Evolutionary conservation across 2,329 filamentous ascomycete species (phyloP).

Genomic region (Nemania sp.): DNA sequence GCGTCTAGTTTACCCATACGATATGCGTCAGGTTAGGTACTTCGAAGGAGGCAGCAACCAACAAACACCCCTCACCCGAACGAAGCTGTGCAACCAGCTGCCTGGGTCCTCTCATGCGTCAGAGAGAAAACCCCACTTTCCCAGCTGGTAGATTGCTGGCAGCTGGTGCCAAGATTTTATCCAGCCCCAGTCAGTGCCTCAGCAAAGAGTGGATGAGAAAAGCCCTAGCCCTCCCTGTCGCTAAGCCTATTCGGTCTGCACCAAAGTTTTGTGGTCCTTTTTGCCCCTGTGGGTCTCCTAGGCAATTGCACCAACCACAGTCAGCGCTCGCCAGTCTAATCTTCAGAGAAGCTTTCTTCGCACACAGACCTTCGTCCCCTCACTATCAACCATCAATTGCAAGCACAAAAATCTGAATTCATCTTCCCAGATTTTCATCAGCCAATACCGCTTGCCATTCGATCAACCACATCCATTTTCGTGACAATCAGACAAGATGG

Average conservation of each 20-base stretch:
- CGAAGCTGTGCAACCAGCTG: not conserved
- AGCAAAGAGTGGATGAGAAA: constrained; percentile 24
- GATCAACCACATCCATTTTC: constrained; percentile 43
- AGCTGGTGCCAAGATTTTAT: constrained; percentile 3
- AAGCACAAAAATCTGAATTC: constrained; percentile 52
- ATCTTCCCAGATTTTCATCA: constrained; percentile 55
- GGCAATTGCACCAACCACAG: constrained; percentile 31
- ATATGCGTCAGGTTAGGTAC: too few species aligned
- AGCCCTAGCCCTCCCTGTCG: constrained; percentile 38
- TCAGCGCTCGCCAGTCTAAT: constrained; percentile 37
- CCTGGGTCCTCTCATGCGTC: not conserved
- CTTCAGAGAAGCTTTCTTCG: constrained; percentile 42
- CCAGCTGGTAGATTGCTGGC: constrained; percentile 9
- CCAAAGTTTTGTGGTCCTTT: constrained; percentile 26
- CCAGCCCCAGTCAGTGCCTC: constrained; percentile 10
- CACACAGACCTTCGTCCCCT: constrained; percentile 53
- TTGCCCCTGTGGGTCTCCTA: constrained; percentile 25
- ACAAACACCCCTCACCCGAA: not conserved
- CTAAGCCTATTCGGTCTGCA: constrained; percentile 33
- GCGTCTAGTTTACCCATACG: too few species aligned
- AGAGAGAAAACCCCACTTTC: constrained; percentile 9
- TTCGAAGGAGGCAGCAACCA: too few species aligned
- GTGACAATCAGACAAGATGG: constrained; percentile 68
- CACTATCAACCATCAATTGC: constrained; percentile 48
- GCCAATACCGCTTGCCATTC: constrained; percentile 53